A percentile compares a stretch with the other conserved stretches of the same genome.
Evolutionary conservation across 192 early-diverging fungal genomes (phyloP).

Genomic region (Jimgerdemannia lactiflua): DNA sequence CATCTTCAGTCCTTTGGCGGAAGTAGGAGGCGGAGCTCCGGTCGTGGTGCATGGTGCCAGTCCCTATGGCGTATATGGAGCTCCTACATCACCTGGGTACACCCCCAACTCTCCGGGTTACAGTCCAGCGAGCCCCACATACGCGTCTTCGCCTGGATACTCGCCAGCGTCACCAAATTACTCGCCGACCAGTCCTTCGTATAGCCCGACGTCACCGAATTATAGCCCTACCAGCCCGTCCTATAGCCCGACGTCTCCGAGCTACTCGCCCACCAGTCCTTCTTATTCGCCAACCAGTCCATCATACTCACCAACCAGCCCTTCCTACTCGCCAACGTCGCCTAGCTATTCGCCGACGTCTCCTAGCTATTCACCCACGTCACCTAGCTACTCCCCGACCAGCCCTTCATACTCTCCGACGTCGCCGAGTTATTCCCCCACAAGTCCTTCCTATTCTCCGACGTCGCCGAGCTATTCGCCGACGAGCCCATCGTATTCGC

Average conservation of each 20-base stretch:
- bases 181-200: conserved; percentile 61
- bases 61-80: conserved; percentile 34
- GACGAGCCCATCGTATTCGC: conserved; percentile 46
- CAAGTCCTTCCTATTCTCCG: conserved; percentile 66
- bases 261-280: conserved; percentile 58
- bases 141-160: conserved; percentile 68
- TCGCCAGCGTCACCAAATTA: conserved; percentile 74
- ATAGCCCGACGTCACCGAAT: conserved; percentile 61
- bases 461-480: conserved; percentile 69
- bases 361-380: conserved; percentile 58
- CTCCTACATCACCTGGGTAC: conserved; percentile 69
- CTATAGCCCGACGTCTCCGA: conserved; percentile 66
- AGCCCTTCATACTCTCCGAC: conserved; percentile 78
- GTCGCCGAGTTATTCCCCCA: conserved; percentile 71
- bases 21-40: conserved; percentile 67
- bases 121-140: conserved; percentile 56
- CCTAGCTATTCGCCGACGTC: conserved; percentile 49
- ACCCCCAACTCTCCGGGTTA: conserved; percentile 77
- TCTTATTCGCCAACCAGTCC: conserved; percentile 63
- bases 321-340: conserved; percentile 39
- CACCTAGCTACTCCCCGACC: conserved; percentile 68
- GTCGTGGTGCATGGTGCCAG: conserved; percentile 52
- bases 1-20: conserved; percentile 82
- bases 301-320: conserved; percentile 67
- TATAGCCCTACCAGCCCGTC: conserved; percentile 66